phyloP scores from a whole-genome alignment of 2,329 filamentous ascomycete genomes.

The Metarhizium robertsii region DNA sequence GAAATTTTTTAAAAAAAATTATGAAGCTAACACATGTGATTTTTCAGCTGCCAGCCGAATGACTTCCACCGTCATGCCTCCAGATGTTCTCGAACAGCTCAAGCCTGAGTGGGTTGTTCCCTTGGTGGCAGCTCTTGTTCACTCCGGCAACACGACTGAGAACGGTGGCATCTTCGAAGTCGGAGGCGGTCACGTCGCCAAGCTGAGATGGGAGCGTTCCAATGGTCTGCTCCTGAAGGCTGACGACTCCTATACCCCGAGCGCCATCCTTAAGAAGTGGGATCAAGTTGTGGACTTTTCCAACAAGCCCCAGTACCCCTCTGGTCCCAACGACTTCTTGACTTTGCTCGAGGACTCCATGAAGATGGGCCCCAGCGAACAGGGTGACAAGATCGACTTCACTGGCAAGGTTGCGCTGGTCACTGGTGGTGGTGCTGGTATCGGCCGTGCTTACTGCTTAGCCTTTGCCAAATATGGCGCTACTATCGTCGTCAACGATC shows the following conservation, averaged over 20 bases:
- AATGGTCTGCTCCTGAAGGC: conserved; percentile 82
- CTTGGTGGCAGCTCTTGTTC: conserved; percentile 77
- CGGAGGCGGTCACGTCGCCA: conserved; percentile 84
- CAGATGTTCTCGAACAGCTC: conserved; percentile 76
- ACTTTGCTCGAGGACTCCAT: conserved; percentile 73
- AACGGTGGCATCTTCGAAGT: conserved; percentile 88
- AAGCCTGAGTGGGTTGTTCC: conserved; percentile 95
- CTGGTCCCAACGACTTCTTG: conserved; percentile 81
- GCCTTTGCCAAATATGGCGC: conserved; percentile 80
- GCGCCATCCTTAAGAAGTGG: conserved; percentile 85
- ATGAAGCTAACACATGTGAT: background rate
- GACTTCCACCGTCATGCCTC: conserved; percentile 92
- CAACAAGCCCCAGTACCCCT: conserved; percentile 61
- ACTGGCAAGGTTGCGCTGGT: conserved; percentile 77
- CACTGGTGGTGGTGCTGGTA: conserved; percentile 81
- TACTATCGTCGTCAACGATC: conserved; percentile 86
- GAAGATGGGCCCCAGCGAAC: conserved; percentile 63
- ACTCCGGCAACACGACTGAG: conserved; percentile 75
- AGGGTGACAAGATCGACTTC: conserved; percentile 69
- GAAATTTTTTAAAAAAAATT: too few relatives aligned
- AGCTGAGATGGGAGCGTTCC: conserved; percentile 91
- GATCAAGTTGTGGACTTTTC: conserved; percentile 80
- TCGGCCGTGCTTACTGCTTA: conserved; percentile 83
- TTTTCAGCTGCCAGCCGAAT: conserved; percentile 77
- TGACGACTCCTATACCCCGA: conserved; percentile 79